Base-by-base conservation (phyloP, 179 eudicot species). In the Camellia oleifera region DNA sequence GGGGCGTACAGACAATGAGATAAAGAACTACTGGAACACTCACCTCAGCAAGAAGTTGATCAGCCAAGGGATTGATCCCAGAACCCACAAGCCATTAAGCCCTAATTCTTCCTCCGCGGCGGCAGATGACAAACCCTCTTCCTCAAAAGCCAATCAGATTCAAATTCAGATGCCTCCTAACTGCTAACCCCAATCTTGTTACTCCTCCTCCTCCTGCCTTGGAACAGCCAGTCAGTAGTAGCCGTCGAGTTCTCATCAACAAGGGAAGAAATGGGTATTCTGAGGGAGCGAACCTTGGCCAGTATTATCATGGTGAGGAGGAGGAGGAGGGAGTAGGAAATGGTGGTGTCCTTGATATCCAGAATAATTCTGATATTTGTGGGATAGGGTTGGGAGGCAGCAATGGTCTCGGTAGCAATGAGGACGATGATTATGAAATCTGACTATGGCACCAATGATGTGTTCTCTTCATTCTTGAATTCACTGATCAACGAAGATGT, bases 11-110 rank as follows among this genome's bases (percentile, higher is more conserved):
- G 90, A 85, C 57, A 87, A 85, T n/a, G 88, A 87, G 85, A 87
- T 87, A 69, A 85, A 87, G 83, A 87, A 87, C 64, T 87, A 85
- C 53, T 87, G 90, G 90, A 87, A 87, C 81, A 86, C 86, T 40
- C 88, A 83, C 52, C 79, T 86, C n/a, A 83, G 86, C 83, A 83
- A 86, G 83, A 86, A 87, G 67, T 60, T 88, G 23, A 86, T 88
- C 79, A 88, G 78, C 81, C 87, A 86, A 80, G 90, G 88, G 10
- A 88, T 88, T 9, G 90, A 88, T 79, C 90, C 90, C n/a, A 88
- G 86, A 79, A 88, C 90, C 40, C 90, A 88, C 84, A 84, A 84
- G 75, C 88, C 89, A 48, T 26, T 80, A 18, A 68, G 42, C 73
- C 81, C 77, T 60, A 74, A 9, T 7, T 6, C 53, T 9, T 20